A percentile compares a stretch with the other conserved stretches of the same genome.
Conservation (phyloP, 2,329 filamentous ascomycete genomes). For the Colletotrichum limetticola region DNA sequence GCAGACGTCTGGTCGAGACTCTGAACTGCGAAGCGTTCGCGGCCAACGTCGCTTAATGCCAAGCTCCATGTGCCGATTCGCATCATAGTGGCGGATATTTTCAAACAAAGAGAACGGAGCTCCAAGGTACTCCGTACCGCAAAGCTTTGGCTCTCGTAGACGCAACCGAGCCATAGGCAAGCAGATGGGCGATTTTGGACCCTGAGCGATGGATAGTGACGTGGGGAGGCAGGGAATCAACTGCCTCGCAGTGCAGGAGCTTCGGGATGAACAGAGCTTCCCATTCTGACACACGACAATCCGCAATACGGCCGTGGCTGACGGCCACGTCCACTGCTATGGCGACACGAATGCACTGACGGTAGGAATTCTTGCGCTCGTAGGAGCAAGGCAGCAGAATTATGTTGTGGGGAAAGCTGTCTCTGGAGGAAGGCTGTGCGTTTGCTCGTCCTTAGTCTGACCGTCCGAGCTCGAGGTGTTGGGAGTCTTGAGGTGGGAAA, state of each 20-base stretch:
- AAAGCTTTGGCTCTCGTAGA: conserved; percentile 1
- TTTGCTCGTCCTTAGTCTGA: conserved; percentile 3
- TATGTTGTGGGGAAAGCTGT: conserved; percentile 17
- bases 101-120: background rate
- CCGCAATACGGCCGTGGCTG: conserved; percentile 3
- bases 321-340: conserved; percentile 31
- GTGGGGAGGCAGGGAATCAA: conserved; percentile 2
- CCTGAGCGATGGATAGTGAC: conserved; percentile 14
- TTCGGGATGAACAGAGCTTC: background rate
- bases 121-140: background rate
- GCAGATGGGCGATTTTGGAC: background rate
- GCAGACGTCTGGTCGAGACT: background rate
- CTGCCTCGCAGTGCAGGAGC: conserved; percentile 1
- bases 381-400: conserved; percentile 19
- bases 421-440: background rate
- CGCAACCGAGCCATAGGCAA: background rate
- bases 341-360: conserved; percentile 22
- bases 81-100: conserved; percentile 4
- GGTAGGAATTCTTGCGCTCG: background rate
- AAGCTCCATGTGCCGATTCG: background rate
- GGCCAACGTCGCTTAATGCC: conserved; percentile 1
- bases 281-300: background rate
- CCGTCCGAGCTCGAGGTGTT: background rate
- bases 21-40: background rate
- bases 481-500: background rate